Evolutionary conservation across 2,329 filamentous ascomycete species (phyloP).

Genomic region (Diaporthe sp.): DNA sequence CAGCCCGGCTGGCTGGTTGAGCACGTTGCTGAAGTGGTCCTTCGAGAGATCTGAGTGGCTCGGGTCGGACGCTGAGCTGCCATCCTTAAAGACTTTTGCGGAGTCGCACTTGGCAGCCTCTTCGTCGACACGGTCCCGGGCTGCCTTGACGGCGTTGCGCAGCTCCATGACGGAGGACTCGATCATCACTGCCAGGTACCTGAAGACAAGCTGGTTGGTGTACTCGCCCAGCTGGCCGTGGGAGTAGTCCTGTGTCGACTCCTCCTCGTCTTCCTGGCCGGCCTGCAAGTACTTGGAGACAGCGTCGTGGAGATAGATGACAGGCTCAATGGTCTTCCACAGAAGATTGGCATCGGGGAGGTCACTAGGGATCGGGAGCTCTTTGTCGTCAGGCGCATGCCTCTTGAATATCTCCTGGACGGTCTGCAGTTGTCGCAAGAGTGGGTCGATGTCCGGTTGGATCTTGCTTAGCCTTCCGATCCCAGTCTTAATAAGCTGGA

Average conservation of each 20-base stretch:
- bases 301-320: conserved; percentile 49
- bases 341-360: conserved; percentile 46
- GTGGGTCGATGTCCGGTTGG: conserved; percentile 43
- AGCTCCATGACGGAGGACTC: conserved; percentile 50
- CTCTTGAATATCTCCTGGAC: conserved; percentile 48
- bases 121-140: conserved; percentile 49
- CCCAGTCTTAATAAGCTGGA: conserved; percentile 47
- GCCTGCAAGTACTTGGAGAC: conserved; percentile 50
- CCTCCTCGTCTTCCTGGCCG: conserved; percentile 46
- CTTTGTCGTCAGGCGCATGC: conserved; percentile 36
- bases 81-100: conserved; percentile 47
- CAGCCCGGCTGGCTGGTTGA: conserved; percentile 69
- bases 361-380: conserved; percentile 3
- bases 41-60: conserved; percentile 72
- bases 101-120: conserved; percentile 49
- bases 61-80: conserved; percentile 62
- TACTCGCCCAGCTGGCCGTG: conserved; percentile 48
- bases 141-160: conserved; percentile 49
- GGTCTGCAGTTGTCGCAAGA: conserved; percentile 47
- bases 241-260: conserved; percentile 43
- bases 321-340: conserved; percentile 50
- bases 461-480: conserved; percentile 46
- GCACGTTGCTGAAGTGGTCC: conserved; percentile 71
- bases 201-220: conserved; percentile 50
- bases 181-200: conserved; percentile 49